phyloP scores from a whole-genome alignment of 805 yeast genomes.

The Ogataea nitratoaversa region DNA sequence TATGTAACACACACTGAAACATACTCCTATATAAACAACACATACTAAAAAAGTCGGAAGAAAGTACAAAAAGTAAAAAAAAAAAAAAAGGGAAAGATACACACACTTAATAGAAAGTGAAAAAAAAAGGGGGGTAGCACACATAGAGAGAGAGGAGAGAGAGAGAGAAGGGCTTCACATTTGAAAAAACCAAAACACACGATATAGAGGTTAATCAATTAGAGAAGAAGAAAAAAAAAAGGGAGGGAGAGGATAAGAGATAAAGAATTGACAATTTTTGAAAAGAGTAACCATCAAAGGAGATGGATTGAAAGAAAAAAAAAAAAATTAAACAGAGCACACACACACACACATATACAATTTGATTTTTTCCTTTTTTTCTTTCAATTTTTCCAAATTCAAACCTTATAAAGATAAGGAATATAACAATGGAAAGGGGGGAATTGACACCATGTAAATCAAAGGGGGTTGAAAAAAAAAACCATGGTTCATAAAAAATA shows the following conservation, averaged over 20 bases:
- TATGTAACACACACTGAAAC: slow-evolving; percentile 1
- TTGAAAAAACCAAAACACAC: slow-evolving; percentile 8
- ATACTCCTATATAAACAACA: slow-evolving; percentile 4
- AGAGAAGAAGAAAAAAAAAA: not conserved
- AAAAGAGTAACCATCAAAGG: slow-evolving; percentile 13
- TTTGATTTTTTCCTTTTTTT: slow-evolving; percentile 7
- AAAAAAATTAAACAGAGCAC: slow-evolving; percentile 2
- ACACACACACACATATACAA: slow-evolving; percentile 18
- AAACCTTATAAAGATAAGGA: slow-evolving; percentile 1
- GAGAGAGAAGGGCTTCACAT: not conserved
- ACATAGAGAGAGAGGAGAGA: not conserved
- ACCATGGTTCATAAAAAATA: no score
- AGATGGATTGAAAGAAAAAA: slow-evolving; percentile 2
- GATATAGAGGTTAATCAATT: not conserved
- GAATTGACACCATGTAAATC: no score
- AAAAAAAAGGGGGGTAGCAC: not conserved
- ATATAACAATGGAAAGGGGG: not conserved
- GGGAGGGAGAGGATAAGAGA: not conserved
- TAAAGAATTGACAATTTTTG: not conserved
- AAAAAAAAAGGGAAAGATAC: slow-evolving; percentile 7
- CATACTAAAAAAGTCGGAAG: no score
- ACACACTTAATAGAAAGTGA: not conserved
- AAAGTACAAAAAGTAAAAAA: slow-evolving; percentile 6
- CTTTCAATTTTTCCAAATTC: not conserved
- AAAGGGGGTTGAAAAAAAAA: not conserved